Percentiles rank a stretch among this genome's conserved stretches.
Conservation (phyloP, 495 filamentous ascomycete species). For the Neurospora cerealis region DNA sequence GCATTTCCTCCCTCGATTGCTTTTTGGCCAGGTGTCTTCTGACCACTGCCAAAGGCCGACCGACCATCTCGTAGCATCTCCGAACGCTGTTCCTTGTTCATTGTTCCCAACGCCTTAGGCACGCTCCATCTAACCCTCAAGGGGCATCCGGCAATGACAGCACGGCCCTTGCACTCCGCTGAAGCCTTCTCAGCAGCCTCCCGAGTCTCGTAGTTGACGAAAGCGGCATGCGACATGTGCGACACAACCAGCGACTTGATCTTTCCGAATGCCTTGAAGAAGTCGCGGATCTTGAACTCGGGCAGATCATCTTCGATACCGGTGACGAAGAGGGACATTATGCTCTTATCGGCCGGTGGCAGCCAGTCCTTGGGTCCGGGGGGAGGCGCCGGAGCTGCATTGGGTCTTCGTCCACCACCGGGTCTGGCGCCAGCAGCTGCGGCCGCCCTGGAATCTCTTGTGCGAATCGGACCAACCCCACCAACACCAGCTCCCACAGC, state of each 20-base stretch:
- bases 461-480: slow-evolving; percentile 61
- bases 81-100: slow-evolving; percentile 73
- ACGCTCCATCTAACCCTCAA: slow-evolving; percentile 83
- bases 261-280: slow-evolving; percentile 79
- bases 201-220: slow-evolving; percentile 82
- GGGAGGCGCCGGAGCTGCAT: slow-evolving; percentile 61
- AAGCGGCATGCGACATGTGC: slow-evolving; percentile 93
- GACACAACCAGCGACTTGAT: slow-evolving; percentile 87
- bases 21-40: slow-evolving; percentile 23
- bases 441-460: slow-evolving; percentile 47
- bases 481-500: slow-evolving; percentile 35
- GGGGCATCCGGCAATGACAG: slow-evolving; percentile 75
- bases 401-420: slow-evolving; percentile 37
- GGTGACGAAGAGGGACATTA: slow-evolving; percentile 87
- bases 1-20: slow-evolving; percentile 23
- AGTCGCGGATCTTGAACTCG: slow-evolving; percentile 79
- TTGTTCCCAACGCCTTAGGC: slow-evolving; percentile 79
- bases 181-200: slow-evolving; percentile 78
- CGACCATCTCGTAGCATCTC: slow-evolving; percentile 64
- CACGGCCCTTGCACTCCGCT: slow-evolving; percentile 74
- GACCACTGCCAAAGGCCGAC: slow-evolving; percentile 37
- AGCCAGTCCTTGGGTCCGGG: slow-evolving; percentile 71
- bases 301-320: slow-evolving; percentile 94
- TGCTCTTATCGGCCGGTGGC: slow-evolving; percentile 70
- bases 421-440: slow-evolving; percentile 36